Evolutionary conservation across 352 stramenopile species (phyloP), one percentile per base, ranked within the genome.

Genomic region (Phytophthora nicotianae): DNA sequence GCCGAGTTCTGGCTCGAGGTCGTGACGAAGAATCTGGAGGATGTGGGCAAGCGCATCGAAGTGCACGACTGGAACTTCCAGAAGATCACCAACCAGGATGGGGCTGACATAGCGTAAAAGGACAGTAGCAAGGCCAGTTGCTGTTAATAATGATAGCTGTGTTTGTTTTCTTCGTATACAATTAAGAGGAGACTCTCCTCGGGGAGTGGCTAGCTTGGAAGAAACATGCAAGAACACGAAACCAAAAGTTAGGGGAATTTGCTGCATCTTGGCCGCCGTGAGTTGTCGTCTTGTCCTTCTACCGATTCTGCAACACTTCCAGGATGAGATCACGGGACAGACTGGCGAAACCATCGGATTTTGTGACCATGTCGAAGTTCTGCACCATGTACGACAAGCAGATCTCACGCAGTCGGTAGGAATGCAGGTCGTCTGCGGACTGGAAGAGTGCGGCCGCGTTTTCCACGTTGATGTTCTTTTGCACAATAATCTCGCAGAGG

Each of bases 351-450:
- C 77, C 89, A 66, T 97, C 88, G 11, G 87, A 96, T 73, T 97
- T 97, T 57, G 90, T 96, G 53, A 97, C 90, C 52, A 88, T 85
- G 65, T 97, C 90, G 57, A 97, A 97, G 71, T 97, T 88, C 19
- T 86, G 81, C 35, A 97, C 84, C 51, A 97, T 92, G 62, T 93
- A 97, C 23, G 77, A 77, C 17, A 97, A 75, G 56, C 90, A 97
- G 19, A 97, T 92, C 68, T 97, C 89, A 14, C 89, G 81, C 52
- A 97, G 68, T 20, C 90, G 84, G 27, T 81, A 66, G 11, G 88
- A 90, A 45, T 92, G 86, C 37, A 96, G 74, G 20, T 96, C 89
- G 40, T 97, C 88, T 5, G 89, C 89, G 19, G 79, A 85, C 62
- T 96, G 88, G 33, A 97, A 89, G 13, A 97, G 71, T 21, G 70